Percentiles rank a stretch among this genome's conserved stretches.
Evolutionary conservation across 345 rosid species (phyloP).

Genomic region (Nasturtium officinale): DNA sequence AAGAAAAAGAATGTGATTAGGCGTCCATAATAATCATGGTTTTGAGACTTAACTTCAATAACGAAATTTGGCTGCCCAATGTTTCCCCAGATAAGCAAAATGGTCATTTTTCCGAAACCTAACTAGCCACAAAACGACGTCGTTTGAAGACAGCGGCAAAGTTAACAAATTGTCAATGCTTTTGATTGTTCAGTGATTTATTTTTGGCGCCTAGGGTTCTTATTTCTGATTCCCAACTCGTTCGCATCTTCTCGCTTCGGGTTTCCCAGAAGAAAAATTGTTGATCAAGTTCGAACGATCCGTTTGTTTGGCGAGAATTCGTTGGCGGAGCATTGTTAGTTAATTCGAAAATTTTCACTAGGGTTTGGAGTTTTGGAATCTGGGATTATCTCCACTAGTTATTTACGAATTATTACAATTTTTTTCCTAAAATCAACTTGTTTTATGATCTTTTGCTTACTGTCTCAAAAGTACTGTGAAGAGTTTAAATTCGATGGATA

Average conservation of each 20-base stretch:
- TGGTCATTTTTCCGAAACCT: too few species aligned
- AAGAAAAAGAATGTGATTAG: too few species aligned
- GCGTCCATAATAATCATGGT: too few species aligned
- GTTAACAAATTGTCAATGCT: background rate
- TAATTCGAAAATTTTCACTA: background rate
- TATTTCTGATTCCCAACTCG: slow-evolving; percentile 7
- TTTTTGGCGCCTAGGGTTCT: slow-evolving; percentile 34
- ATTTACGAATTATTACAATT: background rate
- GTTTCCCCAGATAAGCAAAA: background rate
- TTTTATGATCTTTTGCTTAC: background rate
- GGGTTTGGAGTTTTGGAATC: slow-evolving; percentile 12
- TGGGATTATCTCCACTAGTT: slow-evolving; percentile 2
- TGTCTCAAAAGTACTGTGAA: background rate
- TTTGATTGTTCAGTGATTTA: slow-evolving; percentile 1
- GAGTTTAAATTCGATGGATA: slow-evolving; percentile 44
- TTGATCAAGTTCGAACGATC: background rate
- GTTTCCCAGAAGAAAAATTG: background rate
- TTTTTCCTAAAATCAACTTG: background rate
- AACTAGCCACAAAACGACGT: background rate
- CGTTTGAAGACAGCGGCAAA: slow-evolving; percentile 6
- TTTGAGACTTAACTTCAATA: too few species aligned
- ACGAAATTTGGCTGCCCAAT: background rate
- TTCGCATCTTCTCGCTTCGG: slow-evolving; percentile 4
- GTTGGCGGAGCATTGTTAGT: slow-evolving; percentile 4
- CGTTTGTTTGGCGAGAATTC: background rate